A percentile compares a stretch with the other conserved stretches of the same genome.
phyloP scores from a whole-genome alignment of 177 flowering plant genomes.

The Vitis hybrid region DNA sequence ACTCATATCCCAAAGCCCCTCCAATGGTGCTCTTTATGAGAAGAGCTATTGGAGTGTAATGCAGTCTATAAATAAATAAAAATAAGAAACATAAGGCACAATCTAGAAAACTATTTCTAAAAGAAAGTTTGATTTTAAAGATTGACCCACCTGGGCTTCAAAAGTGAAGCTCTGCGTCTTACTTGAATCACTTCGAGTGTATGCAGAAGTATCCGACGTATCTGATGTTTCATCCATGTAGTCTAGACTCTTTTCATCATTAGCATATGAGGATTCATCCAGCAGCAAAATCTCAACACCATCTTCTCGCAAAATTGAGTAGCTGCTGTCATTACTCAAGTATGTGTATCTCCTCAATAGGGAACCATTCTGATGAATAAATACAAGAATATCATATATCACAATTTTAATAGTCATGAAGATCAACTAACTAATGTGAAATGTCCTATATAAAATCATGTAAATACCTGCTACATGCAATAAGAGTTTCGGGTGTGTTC shows the following conservation, averaged over 20 bases:
- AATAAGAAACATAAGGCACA: neutral
- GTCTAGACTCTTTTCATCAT: conserved; percentile 28
- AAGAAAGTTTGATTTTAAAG: neutral
- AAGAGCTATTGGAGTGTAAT: neutral
- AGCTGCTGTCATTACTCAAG: conserved; percentile 88
- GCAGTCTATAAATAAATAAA: neutral
- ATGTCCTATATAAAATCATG: too few species aligned
- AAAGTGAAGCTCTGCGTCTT: conserved; percentile 62
- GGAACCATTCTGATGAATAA: conserved; percentile 69
- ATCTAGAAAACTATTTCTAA: neutral
- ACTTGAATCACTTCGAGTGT: conserved; percentile 30
- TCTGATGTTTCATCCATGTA: conserved; percentile 29
- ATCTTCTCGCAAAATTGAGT: conserved; percentile 71
- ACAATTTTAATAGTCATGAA: neutral
- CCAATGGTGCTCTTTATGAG: too few species aligned
- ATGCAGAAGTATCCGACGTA: conserved; percentile 24
- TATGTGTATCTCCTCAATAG: conserved; percentile 74
- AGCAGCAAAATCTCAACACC: conserved; percentile 63
- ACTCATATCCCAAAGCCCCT: too few species aligned
- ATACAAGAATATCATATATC: neutral
- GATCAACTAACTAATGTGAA: neutral
- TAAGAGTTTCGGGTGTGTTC: neutral
- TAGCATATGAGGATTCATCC: conserved; percentile 36
- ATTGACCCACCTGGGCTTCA: conserved; percentile 78
- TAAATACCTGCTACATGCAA: neutral